A percentile compares a stretch with the other conserved stretches of the same genome.
Evolutionary conservation across 2,329 filamentous ascomycete species (phyloP).

Genomic region (Fonsecaea pugnacius): DNA sequence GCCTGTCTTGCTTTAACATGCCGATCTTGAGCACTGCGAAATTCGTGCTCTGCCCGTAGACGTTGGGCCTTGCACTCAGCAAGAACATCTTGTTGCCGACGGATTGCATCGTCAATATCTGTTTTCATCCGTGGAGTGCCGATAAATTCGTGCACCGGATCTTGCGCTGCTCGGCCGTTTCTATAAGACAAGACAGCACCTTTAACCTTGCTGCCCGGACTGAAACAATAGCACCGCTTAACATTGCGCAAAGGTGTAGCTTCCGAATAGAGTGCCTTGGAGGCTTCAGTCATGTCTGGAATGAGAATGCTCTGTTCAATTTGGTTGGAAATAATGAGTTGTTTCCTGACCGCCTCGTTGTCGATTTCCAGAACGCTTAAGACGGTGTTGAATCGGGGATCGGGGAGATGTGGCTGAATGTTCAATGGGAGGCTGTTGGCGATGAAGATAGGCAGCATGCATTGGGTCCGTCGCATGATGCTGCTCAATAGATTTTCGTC

Average conservation of each 20-base stretch:
- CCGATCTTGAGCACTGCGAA: slow-evolving; percentile 54
- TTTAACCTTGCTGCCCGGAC: slow-evolving; percentile 65
- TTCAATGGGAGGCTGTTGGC: slow-evolving; percentile 61
- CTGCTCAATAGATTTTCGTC: slow-evolving; percentile 72
- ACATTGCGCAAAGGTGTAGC: slow-evolving; percentile 66
- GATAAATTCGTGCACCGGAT: slow-evolving; percentile 58
- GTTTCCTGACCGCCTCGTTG: slow-evolving; percentile 74
- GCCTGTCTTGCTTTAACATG: slow-evolving; percentile 56
- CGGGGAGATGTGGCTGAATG: slow-evolving; percentile 72
- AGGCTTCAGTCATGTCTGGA: slow-evolving; percentile 67
- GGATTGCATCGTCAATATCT: slow-evolving; percentile 71
- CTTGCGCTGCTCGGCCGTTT: slow-evolving; percentile 55
- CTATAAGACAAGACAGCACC: slow-evolving; percentile 64
- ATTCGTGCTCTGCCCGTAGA: slow-evolving; percentile 56
- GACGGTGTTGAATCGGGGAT: slow-evolving; percentile 73
- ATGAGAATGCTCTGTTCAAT: slow-evolving; percentile 88
- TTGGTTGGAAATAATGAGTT: slow-evolving; percentile 77
- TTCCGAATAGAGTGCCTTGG: slow-evolving; percentile 65
- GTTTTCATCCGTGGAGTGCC: slow-evolving; percentile 75
- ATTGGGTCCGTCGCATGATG: slow-evolving; percentile 65
- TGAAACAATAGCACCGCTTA: slow-evolving; percentile 66
- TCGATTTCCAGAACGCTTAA: slow-evolving; percentile 80
- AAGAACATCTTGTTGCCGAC: slow-evolving; percentile 54
- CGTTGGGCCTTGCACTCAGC: slow-evolving; percentile 62
- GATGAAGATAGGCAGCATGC: slow-evolving; percentile 66